Evolutionary conservation across 495 filamentous ascomycete genomes (phyloP).

Genomic region (Cercophora newfieldiana): DNA sequence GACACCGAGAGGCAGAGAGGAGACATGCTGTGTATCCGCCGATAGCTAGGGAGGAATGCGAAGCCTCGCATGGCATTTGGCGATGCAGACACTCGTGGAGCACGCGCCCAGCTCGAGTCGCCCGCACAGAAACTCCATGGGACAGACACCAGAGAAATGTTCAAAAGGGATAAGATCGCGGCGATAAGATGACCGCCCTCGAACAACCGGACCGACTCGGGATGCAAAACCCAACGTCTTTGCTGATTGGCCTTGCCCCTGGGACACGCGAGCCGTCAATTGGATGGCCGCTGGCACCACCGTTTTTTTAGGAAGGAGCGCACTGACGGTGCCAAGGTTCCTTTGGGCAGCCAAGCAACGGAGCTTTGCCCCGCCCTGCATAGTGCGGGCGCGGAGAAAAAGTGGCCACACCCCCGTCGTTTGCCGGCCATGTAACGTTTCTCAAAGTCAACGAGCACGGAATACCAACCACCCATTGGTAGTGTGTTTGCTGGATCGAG

Average conservation of each 20-base stretch:
- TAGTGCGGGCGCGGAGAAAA: conserved; percentile 13
- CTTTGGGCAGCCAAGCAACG: background rate
- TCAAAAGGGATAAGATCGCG: background rate
- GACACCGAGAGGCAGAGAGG: background rate
- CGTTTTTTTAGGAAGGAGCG: conserved; percentile 24
- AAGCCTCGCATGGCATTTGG: background rate
- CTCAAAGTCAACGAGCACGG: background rate
- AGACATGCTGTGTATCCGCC: background rate
- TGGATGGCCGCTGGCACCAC: background rate
- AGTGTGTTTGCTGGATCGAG: background rate
- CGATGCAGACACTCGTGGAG: background rate
- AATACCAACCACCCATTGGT: background rate
- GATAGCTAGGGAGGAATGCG: background rate
- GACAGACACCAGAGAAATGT: background rate
- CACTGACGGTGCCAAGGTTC: conserved; percentile 5
- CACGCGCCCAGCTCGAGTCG: background rate
- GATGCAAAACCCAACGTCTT: background rate
- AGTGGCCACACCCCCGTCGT: background rate
- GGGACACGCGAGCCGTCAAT: conserved; percentile 7
- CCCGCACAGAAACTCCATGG: background rate
- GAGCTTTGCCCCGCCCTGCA: conserved; percentile 17
- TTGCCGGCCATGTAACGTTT: conserved; percentile 21
- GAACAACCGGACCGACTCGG: conserved; percentile 21
- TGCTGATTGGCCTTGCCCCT: conserved; percentile 7
- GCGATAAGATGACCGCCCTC: conserved; percentile 12